Evolutionary conservation across 2,329 filamentous ascomycete species (phyloP).

Genomic region (Pestalotiopsis sp.): DNA sequence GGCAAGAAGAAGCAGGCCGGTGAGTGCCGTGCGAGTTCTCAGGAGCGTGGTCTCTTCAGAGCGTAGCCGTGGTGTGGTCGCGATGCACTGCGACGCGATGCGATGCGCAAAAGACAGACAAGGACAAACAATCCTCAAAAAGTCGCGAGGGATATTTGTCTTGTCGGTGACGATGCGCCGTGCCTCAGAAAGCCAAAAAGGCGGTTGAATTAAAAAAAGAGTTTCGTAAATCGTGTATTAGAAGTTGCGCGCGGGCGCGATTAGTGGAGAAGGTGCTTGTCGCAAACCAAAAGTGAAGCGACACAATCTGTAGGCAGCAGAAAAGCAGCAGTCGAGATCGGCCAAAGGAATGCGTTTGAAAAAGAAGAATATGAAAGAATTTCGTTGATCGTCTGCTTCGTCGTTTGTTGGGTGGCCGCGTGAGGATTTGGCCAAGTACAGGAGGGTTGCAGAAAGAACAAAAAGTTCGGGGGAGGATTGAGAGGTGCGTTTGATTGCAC

Average conservation of each 20-base stretch:
- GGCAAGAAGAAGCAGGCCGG: neutral
- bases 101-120: slow-evolving; percentile 3
- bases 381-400: neutral
- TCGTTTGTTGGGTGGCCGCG: slow-evolving; percentile 8
- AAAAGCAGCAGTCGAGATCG: neutral
- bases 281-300: slow-evolving; percentile 7
- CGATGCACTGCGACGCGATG: neutral
- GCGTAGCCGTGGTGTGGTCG: neutral
- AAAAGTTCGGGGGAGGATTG: neutral
- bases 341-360: slow-evolving; percentile 17
- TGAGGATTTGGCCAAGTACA: slow-evolving; percentile 9
- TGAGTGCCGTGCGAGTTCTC: neutral
- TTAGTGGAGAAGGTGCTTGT: slow-evolving; percentile 9
- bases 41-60: neutral
- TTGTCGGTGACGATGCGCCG: neutral
- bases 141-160: neutral
- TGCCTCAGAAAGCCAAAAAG: neutral
- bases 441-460: slow-evolving; percentile 14
- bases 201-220: slow-evolving; percentile 1
- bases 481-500: slow-evolving; percentile 13
- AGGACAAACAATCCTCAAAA: neutral
- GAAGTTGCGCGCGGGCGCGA: slow-evolving; percentile 17
- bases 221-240: slow-evolving; percentile 16
- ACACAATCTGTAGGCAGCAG: neutral
- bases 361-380: neutral